Base-by-base conservation (phyloP, 768 basidiomycete species). In the Lentinula raphanica region DNA sequence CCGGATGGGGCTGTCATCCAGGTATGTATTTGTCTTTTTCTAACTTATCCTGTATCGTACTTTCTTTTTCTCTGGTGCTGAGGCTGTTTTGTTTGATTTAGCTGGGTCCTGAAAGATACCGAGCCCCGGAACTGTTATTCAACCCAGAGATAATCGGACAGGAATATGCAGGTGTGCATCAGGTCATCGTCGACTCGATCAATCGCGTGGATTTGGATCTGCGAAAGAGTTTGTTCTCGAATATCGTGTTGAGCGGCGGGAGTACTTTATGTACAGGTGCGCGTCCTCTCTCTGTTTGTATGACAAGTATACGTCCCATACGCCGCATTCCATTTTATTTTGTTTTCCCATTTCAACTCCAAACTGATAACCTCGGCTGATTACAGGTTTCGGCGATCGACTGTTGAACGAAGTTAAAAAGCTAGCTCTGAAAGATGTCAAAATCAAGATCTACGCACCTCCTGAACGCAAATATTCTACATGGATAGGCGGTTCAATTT, bases 391-490 rank as follows among this genome's bases (percentile, higher is more conserved):
- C 71, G 97, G 95, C 50, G 97, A 98, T 74, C 88, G 97, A 54
- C 79, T 99, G 51, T 78, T 98, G 59, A 93, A 95, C 66, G 97
- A 99, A 73, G 92, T 97, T 53, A 98, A 98, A 80, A 95, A 92
- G 75, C 76, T 97, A 48, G 93, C 95, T 27, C 72, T 98, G 63
- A 94, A 94, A 70, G 96, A 98, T 64, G 84, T 96, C 67, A 99
- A 98, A 79, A 94, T 99, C 73, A 97, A 96, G 78, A 99, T 99
- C 66, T 96, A 92, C 65, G 97, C 97, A 27, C 97, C 97, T 19
- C 97, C 97, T n/a, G 97, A 99, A 74, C 87, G 97, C 64, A 99
- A 98, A 72, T 96, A 96, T 73, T 93, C 92, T 32, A 94, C 92
- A 46, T 95, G 92, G 92, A 94, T 94, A 66, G 96, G 97, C 54